Conservation (phyloP, 1,284 basidiomycete species). For the Mycena citricolor region DNA sequence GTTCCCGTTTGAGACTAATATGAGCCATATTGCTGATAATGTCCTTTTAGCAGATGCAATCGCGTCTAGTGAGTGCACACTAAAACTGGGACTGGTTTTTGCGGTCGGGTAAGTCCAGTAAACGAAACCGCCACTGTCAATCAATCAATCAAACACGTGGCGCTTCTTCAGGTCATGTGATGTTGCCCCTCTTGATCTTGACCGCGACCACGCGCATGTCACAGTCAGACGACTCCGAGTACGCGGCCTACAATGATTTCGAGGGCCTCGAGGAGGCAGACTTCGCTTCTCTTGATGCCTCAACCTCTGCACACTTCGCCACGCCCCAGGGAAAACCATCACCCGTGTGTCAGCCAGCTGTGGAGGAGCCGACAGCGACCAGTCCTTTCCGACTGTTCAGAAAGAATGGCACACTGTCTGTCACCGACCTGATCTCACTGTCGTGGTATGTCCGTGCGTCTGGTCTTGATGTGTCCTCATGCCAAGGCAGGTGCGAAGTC, state of each 20-base stretch:
- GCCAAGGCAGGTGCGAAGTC: constrained; percentile 63
- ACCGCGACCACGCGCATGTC: constrained; percentile 6
- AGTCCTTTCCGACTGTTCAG: constrained; percentile 42
- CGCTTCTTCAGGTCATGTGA: not conserved
- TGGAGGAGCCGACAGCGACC: constrained; percentile 3
- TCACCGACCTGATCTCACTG: constrained; percentile 50
- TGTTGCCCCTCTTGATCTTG: not conserved
- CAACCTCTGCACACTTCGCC: constrained; percentile 23
- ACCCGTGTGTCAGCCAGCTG: constrained; percentile 4
- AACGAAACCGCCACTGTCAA: too few species aligned
- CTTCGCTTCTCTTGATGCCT: constrained; percentile 50
- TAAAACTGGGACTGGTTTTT: not conserved
- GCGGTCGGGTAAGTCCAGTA: too few species aligned
- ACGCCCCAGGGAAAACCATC: constrained; percentile 6
- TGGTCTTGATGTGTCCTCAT: constrained; percentile 2
- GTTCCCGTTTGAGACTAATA: too few species aligned
- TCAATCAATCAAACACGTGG: not conserved
- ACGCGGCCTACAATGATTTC: constrained; percentile 48
- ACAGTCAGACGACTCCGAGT: constrained; percentile 30
- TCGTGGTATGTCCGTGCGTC: constrained; percentile 46
- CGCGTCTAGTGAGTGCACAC: not conserved
- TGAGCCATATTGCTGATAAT: too few species aligned
- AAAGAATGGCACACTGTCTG: constrained; percentile 41
- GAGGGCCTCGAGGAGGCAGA: constrained; percentile 61
- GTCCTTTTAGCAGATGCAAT: constrained; percentile 10